Percentiles rank a stretch among this genome's conserved stretches.
These are phyloP conservation scores for Spathaspora girioi DNA, from an alignment of 805 yeast genomes.

Conservation along the genomic window DNA sequence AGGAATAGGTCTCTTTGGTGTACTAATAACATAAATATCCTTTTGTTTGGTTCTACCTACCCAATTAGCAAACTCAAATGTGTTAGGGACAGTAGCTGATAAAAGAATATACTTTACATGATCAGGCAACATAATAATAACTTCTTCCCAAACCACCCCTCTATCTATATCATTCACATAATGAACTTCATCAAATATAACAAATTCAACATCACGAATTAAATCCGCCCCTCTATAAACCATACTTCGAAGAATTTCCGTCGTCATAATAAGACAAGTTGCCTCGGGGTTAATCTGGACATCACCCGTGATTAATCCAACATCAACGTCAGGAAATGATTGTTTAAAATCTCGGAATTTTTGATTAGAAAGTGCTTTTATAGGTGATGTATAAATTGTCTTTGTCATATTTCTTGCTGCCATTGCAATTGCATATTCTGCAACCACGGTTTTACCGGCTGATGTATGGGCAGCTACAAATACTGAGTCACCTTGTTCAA, in stretches of 20 bases:
- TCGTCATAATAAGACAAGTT: conserved; percentile 93
- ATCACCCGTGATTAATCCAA: conserved; percentile 95
- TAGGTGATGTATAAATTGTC: conserved; percentile 94
- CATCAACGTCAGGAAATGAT: conserved; percentile 75
- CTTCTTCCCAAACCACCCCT: conserved; percentile 99
- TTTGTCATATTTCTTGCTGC: conserved; percentile 94
- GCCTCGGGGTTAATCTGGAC: conserved; percentile 97
- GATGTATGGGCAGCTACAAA: conserved; percentile 99
- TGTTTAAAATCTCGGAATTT: conserved; percentile 85
- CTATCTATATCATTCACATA: conserved; percentile 95
- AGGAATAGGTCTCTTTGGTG: conserved; percentile 96
- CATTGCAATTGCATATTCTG: conserved; percentile 97
- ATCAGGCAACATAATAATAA: conserved; percentile 94
- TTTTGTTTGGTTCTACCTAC: conserved; percentile 95
- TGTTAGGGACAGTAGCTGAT: conserved; percentile 98
- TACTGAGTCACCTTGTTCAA: conserved; percentile 97
- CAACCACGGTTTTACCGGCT: conserved; percentile 98
- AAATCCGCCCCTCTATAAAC: conserved; percentile 94
- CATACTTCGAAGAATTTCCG: conserved; percentile 94
- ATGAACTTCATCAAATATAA: conserved; percentile 96
- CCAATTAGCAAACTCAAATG: conserved; percentile 97
- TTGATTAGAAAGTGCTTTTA: conserved; percentile 85
- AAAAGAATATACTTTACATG: conserved; percentile 88
- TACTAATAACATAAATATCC: conserved; percentile 92
- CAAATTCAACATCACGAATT: conserved; percentile 95